Conservation (phyloP, 202 grass and related monocot genomes). For the Thinopyrum obtusiflorum region DNA sequence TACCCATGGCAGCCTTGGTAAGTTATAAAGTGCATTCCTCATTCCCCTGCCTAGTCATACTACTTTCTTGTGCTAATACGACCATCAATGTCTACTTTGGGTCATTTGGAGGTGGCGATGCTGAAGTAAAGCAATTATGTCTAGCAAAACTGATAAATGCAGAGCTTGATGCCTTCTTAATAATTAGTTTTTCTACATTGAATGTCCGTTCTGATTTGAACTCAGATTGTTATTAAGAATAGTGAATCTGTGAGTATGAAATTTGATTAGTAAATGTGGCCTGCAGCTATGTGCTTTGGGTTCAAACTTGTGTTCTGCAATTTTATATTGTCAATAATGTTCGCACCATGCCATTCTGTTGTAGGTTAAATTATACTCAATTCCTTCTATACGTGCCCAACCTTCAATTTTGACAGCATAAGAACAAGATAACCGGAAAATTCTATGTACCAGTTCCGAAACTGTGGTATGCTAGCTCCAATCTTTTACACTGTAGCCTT, state of each 20-base stretch:
- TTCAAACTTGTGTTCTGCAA: not conserved
- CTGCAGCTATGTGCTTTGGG: not conserved
- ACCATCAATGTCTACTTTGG: not conserved
- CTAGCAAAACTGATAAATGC: not conserved
- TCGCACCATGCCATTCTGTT: not conserved
- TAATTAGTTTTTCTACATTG: not conserved
- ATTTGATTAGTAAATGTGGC: not conserved
- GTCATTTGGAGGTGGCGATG: too few species aligned
- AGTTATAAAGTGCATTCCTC: constrained; percentile 6
- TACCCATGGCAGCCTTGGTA: not conserved
- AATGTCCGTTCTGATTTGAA: not conserved
- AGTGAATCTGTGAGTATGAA: not conserved
- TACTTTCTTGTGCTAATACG: too few species aligned
- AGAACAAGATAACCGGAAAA: not conserved
- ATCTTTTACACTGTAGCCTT: not conserved
- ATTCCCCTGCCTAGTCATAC: not conserved
- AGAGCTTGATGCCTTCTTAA: not conserved
- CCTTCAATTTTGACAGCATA: not conserved
- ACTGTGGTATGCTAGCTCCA: not conserved
- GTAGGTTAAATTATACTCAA: not conserved
- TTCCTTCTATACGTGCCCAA: not conserved
- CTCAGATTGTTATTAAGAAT: not conserved
- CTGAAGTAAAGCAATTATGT: too few species aligned
- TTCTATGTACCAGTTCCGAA: not conserved
- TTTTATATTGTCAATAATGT: not conserved